Conservation (phyloP, 768 basidiomycete genomes). For the Termitomyces sp. region DNA sequence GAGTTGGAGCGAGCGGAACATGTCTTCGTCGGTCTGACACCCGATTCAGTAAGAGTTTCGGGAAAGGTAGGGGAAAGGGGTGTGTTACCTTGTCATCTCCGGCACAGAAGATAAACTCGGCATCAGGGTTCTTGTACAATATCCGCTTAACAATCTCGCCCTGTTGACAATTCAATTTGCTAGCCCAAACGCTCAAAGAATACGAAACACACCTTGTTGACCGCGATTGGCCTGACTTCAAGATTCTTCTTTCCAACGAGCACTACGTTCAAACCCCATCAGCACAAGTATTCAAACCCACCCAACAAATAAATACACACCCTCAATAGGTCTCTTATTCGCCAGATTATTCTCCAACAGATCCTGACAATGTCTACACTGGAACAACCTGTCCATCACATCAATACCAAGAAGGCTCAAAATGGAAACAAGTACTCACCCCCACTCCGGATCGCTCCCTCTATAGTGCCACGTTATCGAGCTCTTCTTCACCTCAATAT, state of each 20-base stretch:
- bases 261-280: constrained; percentile 38
- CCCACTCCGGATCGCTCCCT: constrained; percentile 91
- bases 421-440: constrained; percentile 46
- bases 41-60: neutral
- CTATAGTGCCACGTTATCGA: constrained; percentile 99
- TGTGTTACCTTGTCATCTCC: constrained; percentile 88
- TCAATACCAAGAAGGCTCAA: constrained; percentile 1
- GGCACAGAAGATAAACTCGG: constrained; percentile 95
- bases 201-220: constrained; percentile 68
- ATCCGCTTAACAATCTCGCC: constrained; percentile 97
- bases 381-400: constrained; percentile 59
- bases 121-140: constrained; percentile 88
- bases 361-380: constrained; percentile 96
- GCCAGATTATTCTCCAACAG: constrained; percentile 92
- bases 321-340: constrained; percentile 92
- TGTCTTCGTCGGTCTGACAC: constrained; percentile 91
- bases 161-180: constrained; percentile 19
- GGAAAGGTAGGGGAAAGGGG: neutral
- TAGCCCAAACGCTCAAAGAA: neutral
- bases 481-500: constrained; percentile 96
- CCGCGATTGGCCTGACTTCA: constrained; percentile 91
- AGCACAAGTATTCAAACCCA: neutral
- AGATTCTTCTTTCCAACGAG: constrained; percentile 98
- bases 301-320: constrained; percentile 31
- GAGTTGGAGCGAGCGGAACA: constrained; percentile 87